Evolutionary conservation across 2,329 filamentous ascomycete genomes (phyloP).

Genomic region (Dothistroma septosporum): DNA sequence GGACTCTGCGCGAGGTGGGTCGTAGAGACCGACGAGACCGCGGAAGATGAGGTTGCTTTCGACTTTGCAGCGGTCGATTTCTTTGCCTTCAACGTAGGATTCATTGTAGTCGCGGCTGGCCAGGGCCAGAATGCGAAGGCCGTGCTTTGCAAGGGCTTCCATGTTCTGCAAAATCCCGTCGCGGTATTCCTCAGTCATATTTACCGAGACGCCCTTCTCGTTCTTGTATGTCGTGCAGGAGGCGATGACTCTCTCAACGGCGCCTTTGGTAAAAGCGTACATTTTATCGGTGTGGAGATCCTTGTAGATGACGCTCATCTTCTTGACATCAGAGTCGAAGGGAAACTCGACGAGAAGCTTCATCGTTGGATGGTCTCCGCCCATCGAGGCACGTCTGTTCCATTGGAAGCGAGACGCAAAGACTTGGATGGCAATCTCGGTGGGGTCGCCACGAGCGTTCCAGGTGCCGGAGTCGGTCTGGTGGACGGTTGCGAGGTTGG

Average conservation of each 20-base stretch:
- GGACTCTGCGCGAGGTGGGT: conserved; percentile 78
- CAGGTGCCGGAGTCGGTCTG: conserved; percentile 55
- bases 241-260: conserved; percentile 64
- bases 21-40: conserved; percentile 81
- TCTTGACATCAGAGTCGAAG: conserved; percentile 71
- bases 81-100: conserved; percentile 45
- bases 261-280: conserved; percentile 61
- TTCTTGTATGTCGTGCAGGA: conserved; percentile 51
- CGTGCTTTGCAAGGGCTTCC: conserved; percentile 61
- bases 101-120: conserved; percentile 48
- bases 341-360: conserved; percentile 63
- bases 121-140: conserved; percentile 62
- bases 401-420: conserved; percentile 62
- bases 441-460: conserved; percentile 63
- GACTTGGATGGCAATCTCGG: conserved; percentile 71
- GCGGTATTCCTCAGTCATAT: conserved; percentile 54
- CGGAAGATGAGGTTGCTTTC: conserved; percentile 68
- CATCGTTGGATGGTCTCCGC: conserved; percentile 43
- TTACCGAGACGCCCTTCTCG: conserved; percentile 34
- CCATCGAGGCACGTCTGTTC: conserved; percentile 28
- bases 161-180: conserved; percentile 61
- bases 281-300: conserved; percentile 53
- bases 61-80: conserved; percentile 55
- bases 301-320: conserved; percentile 67
- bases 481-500: conserved; percentile 62